Base-by-base conservation (phyloP, 192 early-diverging fungal species). In the Powellomyces hirtus region DNA sequence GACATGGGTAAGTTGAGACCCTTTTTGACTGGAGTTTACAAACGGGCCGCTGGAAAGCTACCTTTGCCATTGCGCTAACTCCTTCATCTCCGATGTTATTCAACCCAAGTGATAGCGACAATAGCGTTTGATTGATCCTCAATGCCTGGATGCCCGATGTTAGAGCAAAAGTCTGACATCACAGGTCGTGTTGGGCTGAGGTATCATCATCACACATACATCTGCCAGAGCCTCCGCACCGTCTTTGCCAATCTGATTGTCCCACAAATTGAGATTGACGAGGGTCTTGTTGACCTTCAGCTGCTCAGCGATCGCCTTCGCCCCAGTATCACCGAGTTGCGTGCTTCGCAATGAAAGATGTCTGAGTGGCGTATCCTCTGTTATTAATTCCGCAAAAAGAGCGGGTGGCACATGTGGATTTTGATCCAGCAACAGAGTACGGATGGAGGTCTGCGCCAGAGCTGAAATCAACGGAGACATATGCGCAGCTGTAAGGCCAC, bases 31-130 rank as follows among this genome's bases (percentile, higher is more conserved):
- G 56, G 56, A 35, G 31, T 4, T 31, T 27, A 4, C 4, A 29
- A 13, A 16, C 1, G 14, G 31, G 22, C 38, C 22, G 22, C 8
- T 11, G 30, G 24, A 59, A 49, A 27, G 55, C 13, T 68, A 83
- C 81, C 73, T 84, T 84, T 13, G 74, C 69, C 16, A 84, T 51
- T 11, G 63, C 62, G 20, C 40, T 20, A 1, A 64, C 75, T 10
- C 83, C 83, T 2, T 84, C 83, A 63, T 84, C 80, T 11, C 78
- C 78, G 57, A 81, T 68, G 10, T 36, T 26, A 64, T 84, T 84
- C 49, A 46, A 65, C 36, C 70, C 83, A 24, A 84, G 59, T 26
- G 74, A 77, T 38, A 84, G 44, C 1, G 74, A 79, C 27, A 53
- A 36, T 56, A 84, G 59, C 52, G 52, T 59, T 40, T 72, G 63